Conservation (phyloP, 371 early-diverging fungal species). For the Mortierella sp. region DNA sequence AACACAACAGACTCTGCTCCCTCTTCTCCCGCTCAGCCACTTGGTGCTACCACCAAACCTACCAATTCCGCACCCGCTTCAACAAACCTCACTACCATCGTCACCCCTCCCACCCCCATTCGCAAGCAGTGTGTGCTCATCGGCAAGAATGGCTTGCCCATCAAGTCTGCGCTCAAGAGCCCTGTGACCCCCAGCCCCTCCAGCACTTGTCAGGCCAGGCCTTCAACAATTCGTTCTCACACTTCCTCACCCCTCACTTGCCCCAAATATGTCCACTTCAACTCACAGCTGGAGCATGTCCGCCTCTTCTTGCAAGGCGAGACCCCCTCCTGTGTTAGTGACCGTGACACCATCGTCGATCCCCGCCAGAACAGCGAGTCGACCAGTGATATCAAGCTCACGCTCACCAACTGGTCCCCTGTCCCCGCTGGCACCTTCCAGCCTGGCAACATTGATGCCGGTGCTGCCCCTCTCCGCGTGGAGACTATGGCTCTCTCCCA, state of each 20-base stretch:
- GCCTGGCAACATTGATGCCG: conserved; percentile 53
- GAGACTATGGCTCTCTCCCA: conserved; percentile 55
- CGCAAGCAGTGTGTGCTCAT: conserved; percentile 24
- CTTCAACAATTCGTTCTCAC: conserved; percentile 25
- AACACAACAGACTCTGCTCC: conserved; percentile 11
- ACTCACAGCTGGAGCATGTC: conserved; percentile 71
- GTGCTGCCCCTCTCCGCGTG: conserved; percentile 42
- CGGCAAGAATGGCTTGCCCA: conserved; percentile 44
- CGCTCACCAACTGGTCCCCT: conserved; percentile 56
- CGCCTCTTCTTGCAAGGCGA: conserved; percentile 73
- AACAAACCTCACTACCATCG: conserved; percentile 5
- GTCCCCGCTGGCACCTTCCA: conserved; percentile 50
- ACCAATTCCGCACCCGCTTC: background rate
- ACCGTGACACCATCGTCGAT: conserved; percentile 62
- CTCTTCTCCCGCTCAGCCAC: conserved; percentile 19
- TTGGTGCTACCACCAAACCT: conserved; percentile 15
- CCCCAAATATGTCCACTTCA: conserved; percentile 72
- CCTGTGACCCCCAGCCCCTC: conserved; percentile 2
- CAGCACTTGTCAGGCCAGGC: conserved; percentile 8
- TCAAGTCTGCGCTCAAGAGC: conserved; percentile 47
- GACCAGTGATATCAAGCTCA: conserved; percentile 60
- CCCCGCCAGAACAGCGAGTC: conserved; percentile 38
- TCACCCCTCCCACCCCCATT: conserved; percentile 12
- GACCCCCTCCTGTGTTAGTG: conserved; percentile 70
- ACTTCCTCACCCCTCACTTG: conserved; percentile 45